These are phyloP conservation scores for Naumovozyma dairenensis DNA, from an alignment of 805 yeast genomes.

Conservation along the genomic window DNA sequence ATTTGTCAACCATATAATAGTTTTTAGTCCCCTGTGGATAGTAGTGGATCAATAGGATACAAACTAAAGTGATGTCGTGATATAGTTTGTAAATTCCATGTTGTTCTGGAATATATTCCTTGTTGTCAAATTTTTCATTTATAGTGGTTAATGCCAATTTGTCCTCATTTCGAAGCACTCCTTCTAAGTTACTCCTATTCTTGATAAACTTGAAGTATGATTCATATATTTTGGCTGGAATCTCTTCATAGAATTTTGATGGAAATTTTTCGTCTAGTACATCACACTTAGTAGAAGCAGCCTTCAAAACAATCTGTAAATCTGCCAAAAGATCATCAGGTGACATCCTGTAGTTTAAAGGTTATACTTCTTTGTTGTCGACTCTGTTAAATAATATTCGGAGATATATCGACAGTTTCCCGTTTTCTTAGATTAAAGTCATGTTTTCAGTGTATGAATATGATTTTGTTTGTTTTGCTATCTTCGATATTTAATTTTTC, in stretches of 20 bases:
- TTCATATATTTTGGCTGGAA: conserved; percentile 34
- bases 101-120: conserved; percentile 31
- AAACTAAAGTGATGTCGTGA: conserved; percentile 57
- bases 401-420: too few species aligned
- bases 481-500: too few species aligned
- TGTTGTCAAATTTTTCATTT: conserved; percentile 30
- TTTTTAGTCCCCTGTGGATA: conserved; percentile 39
- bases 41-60: conserved; percentile 38
- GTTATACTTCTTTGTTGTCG: too few species aligned
- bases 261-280: conserved; percentile 35
- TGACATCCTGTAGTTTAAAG: too few species aligned
- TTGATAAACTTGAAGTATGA: conserved; percentile 34
- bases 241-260: conserved; percentile 35
- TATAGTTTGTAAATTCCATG: conserved; percentile 43
- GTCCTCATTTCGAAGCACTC: conserved; percentile 17
- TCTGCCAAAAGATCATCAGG: conserved; percentile 8
- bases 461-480: too few species aligned
- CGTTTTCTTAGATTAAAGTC: too few species aligned
- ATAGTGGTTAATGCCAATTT: conserved; percentile 32
- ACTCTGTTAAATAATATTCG: too few species aligned
- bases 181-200: conserved; percentile 13
- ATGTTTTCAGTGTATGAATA: too few species aligned
- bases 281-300: conserved; percentile 26
- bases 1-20: conserved; percentile 49
- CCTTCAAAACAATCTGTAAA: conserved; percentile 18